phyloP scores from a whole-genome alignment of 1,284 basidiomycete genomes.

The Tetrapyrgos nigripes region DNA sequence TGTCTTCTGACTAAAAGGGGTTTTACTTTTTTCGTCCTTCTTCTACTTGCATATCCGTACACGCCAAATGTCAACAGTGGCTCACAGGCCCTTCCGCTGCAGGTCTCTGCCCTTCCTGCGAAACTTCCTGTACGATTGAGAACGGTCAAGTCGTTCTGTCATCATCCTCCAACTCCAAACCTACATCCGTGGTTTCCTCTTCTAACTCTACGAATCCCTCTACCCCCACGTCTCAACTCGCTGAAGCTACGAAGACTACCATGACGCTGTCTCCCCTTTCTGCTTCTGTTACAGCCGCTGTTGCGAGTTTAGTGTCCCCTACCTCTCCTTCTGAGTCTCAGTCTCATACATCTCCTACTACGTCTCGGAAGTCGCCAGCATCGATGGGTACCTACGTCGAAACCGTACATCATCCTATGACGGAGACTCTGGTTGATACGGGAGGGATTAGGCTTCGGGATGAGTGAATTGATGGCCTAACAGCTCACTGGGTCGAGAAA shows the following conservation, averaged over 20 bases:
- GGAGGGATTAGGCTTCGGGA: neutral
- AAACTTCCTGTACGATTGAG: neutral
- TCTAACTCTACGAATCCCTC: neutral
- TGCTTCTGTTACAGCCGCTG: no score
- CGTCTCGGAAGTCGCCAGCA: neutral
- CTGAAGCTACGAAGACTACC: no score
- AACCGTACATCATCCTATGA: neutral
- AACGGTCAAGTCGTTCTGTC: neutral
- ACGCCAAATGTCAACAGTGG: no score
- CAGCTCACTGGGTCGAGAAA: no score
- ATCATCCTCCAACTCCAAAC: neutral
- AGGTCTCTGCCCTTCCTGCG: slow-evolving; percentile 8
- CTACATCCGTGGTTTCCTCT: neutral
- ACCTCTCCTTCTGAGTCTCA: no score
- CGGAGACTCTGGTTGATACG: neutral
- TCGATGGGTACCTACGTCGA: neutral
- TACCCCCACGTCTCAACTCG: no score
- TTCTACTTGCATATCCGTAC: no score
- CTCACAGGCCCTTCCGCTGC: slow-evolving; percentile 3
- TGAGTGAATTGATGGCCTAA: no score
- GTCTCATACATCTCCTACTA: no score
- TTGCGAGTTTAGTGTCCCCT: no score
- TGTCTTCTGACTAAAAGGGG: no score
- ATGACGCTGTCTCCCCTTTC: no score
- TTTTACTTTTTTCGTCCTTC: neutral